These are phyloP conservation scores for Candida sp. DNA, from an alignment of 1,139 yeast species.

Conservation along the genomic window DNA sequence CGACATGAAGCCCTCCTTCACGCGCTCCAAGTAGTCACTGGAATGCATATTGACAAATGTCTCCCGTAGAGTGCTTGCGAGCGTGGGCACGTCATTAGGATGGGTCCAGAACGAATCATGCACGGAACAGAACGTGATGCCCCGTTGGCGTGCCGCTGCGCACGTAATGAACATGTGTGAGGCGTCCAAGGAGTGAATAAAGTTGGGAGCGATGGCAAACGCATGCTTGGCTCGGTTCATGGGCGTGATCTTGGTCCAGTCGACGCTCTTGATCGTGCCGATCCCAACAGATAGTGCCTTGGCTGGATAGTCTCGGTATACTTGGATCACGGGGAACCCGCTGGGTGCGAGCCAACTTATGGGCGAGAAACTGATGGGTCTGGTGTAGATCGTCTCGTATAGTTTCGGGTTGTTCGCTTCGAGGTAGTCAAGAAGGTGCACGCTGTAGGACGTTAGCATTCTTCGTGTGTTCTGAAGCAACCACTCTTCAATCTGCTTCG, in stretches of 20 bases:
- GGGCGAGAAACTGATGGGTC: slow-evolving; percentile 23
- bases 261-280: not conserved
- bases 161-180: slow-evolving; percentile 45
- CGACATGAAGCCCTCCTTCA: slow-evolving; percentile 29
- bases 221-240: slow-evolving; percentile 36
- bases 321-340: slow-evolving; percentile 49
- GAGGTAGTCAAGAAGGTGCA: slow-evolving; percentile 18
- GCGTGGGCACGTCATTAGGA: slow-evolving; percentile 31
- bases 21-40: slow-evolving; percentile 26
- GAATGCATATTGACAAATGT: slow-evolving; percentile 40
- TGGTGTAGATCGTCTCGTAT: slow-evolving; percentile 3
- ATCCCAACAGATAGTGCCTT: too few relatives aligned
- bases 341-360: slow-evolving; percentile 49
- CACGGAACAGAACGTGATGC: slow-evolving; percentile 39
- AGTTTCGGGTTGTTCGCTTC: slow-evolving; percentile 1
- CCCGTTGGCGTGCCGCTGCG: slow-evolving; percentile 20
- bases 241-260: slow-evolving; percentile 17
- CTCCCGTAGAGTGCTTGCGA: slow-evolving; percentile 31
- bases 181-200: slow-evolving; percentile 49
- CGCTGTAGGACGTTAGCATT: slow-evolving; percentile 31
- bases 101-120: slow-evolving; percentile 54
- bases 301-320: slow-evolving; percentile 19
- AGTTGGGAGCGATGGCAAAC: slow-evolving; percentile 49
- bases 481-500: slow-evolving; percentile 42
- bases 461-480: slow-evolving; percentile 32